phyloP scores from a whole-genome alignment of 2,329 filamentous ascomycete genomes.

The Ophiostoma himal-ulmi region DNA sequence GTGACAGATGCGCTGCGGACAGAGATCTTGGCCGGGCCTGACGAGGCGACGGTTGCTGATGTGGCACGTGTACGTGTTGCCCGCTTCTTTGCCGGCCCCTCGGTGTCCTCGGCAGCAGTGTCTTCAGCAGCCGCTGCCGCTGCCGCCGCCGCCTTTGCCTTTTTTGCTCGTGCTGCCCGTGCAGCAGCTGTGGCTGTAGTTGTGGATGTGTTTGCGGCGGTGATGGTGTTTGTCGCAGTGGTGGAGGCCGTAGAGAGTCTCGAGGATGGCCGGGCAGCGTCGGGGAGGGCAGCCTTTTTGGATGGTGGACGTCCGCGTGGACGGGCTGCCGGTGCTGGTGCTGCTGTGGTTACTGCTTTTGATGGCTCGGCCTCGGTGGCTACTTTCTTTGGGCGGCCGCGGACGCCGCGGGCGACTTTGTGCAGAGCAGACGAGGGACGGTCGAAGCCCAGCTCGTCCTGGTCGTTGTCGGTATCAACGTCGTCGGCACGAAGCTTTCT shows the following conservation, averaged over 20 bases:
- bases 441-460: slow-evolving; percentile 32
- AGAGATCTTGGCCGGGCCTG: slow-evolving; percentile 36
- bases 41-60: slow-evolving; percentile 5
- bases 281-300: slow-evolving; percentile 18
- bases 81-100: slow-evolving; percentile 34
- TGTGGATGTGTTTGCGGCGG: not conserved
- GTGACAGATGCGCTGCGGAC: slow-evolving; percentile 36
- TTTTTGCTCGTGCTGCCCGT: slow-evolving; percentile 35
- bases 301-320: slow-evolving; percentile 31
- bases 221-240: not conserved
- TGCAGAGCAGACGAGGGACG: slow-evolving; percentile 23
- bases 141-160: slow-evolving; percentile 31
- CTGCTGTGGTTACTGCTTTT: slow-evolving; percentile 23
- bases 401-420: slow-evolving; percentile 37
- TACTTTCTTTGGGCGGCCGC: slow-evolving; percentile 45
- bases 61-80: slow-evolving; percentile 32
- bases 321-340: slow-evolving; percentile 21
- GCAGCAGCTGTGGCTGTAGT: slow-evolving; percentile 29
- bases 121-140: slow-evolving; percentile 14
- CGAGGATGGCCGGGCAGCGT: slow-evolving; percentile 16
- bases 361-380: slow-evolving; percentile 30
- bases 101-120: slow-evolving; percentile 23
- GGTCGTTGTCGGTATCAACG: slow-evolving; percentile 37
- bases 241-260: not conserved
- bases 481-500: slow-evolving; percentile 54